These are phyloP conservation scores for Sequoiadendron giganteum DNA, from an alignment of 75 land plant genomes.

Conservation along the genomic window DNA sequence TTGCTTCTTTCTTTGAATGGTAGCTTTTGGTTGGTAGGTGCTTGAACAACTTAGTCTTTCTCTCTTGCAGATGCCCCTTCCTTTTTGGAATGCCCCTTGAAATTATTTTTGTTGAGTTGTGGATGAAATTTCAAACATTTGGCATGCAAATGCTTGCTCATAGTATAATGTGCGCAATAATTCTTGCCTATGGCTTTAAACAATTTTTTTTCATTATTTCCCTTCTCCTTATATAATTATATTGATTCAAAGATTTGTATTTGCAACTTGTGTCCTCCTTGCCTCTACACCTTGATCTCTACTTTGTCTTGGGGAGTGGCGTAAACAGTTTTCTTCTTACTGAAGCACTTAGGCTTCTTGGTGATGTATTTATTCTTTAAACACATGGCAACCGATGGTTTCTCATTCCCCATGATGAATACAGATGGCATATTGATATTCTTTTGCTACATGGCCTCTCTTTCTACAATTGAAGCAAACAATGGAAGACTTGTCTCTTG, in stretches of 20 bases:
- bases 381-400: background rate
- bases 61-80: background rate
- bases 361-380: no score
- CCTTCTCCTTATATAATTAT: background rate
- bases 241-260: no score
- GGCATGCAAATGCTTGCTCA: background rate
- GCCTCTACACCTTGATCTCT: background rate
- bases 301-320: background rate
- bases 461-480: no score
- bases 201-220: no score
- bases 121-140: background rate
- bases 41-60: background rate
- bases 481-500: background rate
- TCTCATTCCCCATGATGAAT: background rate
- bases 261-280: no score
- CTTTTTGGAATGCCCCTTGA: background rate
- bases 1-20: no score
- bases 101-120: background rate
- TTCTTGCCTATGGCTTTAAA: background rate
- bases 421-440: background rate
- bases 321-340: background rate
- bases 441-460: no score
- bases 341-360: no score
- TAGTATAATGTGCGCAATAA: no score
- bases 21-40: background rate